These are phyloP conservation scores for Colletotrichum simmondsii DNA, from an alignment of 2,329 filamentous ascomycete species.

Conservation along the genomic window DNA sequence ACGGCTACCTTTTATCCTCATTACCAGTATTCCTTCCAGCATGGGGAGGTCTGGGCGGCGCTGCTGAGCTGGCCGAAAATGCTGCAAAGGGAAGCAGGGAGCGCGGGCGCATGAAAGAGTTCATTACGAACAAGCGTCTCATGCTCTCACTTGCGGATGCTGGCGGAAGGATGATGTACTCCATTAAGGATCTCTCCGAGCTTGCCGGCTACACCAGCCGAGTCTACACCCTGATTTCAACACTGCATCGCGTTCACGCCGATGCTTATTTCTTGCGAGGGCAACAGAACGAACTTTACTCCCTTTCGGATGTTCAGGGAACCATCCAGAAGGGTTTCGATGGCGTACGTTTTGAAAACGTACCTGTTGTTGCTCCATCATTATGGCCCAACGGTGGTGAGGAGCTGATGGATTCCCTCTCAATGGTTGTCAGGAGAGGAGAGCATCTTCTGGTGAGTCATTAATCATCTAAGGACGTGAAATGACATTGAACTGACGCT, in stretches of 20 bases:
- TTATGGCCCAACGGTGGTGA: slow-evolving; percentile 92
- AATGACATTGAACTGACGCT: slow-evolving; percentile 17
- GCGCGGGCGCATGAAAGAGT: slow-evolving; percentile 93
- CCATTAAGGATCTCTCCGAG: slow-evolving; percentile 97
- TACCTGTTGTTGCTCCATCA: slow-evolving; percentile 89
- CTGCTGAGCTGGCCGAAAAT: slow-evolving; percentile 70
- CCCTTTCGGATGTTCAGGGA: slow-evolving; percentile 89
- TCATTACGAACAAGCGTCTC: slow-evolving; percentile 98
- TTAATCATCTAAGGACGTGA: background rate
- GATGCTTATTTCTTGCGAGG: slow-evolving; percentile 83
- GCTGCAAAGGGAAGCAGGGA: slow-evolving; percentile 70
- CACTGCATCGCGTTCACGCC: slow-evolving; percentile 92
- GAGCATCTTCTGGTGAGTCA: slow-evolving; percentile 81
- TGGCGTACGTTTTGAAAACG: slow-evolving; percentile 90
- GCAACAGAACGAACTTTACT: slow-evolving; percentile 82
- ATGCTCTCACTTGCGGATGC: slow-evolving; percentile 98
- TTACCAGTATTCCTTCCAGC: slow-evolving; percentile 93
- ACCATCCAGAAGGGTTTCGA: slow-evolving; percentile 96
- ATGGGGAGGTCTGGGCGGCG: slow-evolving; percentile 87
- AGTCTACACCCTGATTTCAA: slow-evolving; percentile 95
- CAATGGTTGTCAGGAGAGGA: slow-evolving; percentile 87
- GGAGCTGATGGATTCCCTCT: slow-evolving; percentile 87
- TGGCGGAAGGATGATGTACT: slow-evolving; percentile 99
- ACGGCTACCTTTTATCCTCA: slow-evolving; percentile 93
- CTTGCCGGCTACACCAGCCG: slow-evolving; percentile 95